These are phyloP conservation scores for Phytophthora pinifolia DNA, from an alignment of 352 stramenopile genomes.

Conservation along the genomic window DNA sequence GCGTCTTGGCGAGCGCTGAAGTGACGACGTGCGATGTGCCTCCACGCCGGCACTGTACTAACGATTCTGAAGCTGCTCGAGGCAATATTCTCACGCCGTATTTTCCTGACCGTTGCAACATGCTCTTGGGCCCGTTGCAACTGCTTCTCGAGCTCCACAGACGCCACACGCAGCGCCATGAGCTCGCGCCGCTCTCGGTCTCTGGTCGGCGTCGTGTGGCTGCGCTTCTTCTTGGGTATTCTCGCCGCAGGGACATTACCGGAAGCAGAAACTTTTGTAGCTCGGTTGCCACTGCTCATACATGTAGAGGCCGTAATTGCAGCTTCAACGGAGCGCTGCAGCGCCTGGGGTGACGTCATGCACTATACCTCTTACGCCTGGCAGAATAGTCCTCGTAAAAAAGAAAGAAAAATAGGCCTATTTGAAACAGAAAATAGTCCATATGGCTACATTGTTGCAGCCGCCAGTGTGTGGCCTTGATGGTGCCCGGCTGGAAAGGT, in stretches of 20 bases:
- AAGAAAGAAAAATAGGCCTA: no score
- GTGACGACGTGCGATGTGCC: conserved; percentile 30
- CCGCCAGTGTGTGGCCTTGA: conserved; percentile 15
- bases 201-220: conserved; percentile 31
- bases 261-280: conserved; percentile 3
- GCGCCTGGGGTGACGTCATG: conserved; percentile 1
- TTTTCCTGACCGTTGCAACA: conserved; percentile 11
- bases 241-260: neutral
- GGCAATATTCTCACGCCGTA: conserved; percentile 4
- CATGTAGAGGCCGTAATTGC: neutral
- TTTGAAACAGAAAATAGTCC: neutral
- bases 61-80: conserved; percentile 22
- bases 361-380: neutral
- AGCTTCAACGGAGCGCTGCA: conserved; percentile 2
- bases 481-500: conserved; percentile 4
- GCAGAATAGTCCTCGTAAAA: no score
- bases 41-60: conserved; percentile 27
- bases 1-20: conserved; percentile 19
- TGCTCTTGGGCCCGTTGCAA: conserved; percentile 16
- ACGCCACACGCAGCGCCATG: conserved; percentile 26
- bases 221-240: conserved; percentile 32
- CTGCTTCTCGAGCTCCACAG: conserved; percentile 18
- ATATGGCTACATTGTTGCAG: conserved; percentile 1
- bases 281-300: neutral
- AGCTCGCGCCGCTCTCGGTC: conserved; percentile 38